A percentile compares a stretch with the other conserved stretches of the same genome.
Evolutionary conservation across 164 flowering plant genomes (phyloP).

Genomic region (Stephania cephalantha): DNA sequence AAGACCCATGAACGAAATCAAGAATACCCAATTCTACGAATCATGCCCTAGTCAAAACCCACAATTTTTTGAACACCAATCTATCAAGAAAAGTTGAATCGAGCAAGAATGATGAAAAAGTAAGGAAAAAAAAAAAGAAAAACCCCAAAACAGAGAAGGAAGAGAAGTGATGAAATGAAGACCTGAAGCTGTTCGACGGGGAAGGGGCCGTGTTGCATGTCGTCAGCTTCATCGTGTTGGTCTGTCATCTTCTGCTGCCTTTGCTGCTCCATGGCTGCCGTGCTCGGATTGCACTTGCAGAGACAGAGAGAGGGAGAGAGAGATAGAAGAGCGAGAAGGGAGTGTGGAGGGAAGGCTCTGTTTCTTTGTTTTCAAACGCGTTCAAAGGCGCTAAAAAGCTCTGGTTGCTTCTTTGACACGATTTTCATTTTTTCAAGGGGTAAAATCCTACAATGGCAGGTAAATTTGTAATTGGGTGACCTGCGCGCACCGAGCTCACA

Average conservation of each 20-base stretch:
- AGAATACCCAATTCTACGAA: background rate
- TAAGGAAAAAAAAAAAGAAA: background rate
- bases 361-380: background rate
- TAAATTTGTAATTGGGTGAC: too few relatives aligned
- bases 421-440: too few relatives aligned
- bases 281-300: background rate
- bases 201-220: conserved; percentile 71
- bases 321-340: background rate
- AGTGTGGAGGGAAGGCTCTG: background rate
- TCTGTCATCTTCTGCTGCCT: conserved; percentile 30
- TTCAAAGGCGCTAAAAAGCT: background rate
- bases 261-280: conserved; percentile 45
- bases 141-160: background rate
- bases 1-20: background rate
- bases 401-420: too few relatives aligned
- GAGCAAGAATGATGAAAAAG: background rate
- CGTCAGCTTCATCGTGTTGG: conserved; percentile 44
- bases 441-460: too few relatives aligned
- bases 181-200: conserved; percentile 95
- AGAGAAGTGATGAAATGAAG: background rate
- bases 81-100: conserved; percentile 3
- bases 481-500: too few relatives aligned
- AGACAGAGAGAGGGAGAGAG: background rate
- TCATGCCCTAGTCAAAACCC: background rate
- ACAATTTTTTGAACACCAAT: background rate